Conservation (phyloP, 768 basidiomycete species). For the Sporobolomyces pararoseus region DNA sequence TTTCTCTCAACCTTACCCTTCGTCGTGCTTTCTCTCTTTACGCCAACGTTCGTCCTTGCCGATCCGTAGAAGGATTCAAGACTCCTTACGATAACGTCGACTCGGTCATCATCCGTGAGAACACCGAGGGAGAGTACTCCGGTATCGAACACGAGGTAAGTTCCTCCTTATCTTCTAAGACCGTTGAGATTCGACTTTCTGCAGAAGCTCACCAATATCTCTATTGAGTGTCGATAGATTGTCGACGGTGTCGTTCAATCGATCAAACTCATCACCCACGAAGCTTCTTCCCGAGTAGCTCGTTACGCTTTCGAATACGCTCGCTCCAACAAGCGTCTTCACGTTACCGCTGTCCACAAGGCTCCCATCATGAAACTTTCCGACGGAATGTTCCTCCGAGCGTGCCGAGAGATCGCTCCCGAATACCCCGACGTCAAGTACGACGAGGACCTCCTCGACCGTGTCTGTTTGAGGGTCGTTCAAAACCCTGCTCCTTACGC, state of each 20-base stretch:
- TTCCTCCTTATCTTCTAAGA: conserved; percentile 39
- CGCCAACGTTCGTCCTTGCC: conserved; percentile 96
- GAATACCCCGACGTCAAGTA: conserved; percentile 90
- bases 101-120: conserved; percentile 96
- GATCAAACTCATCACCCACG: conserved; percentile 98
- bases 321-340: conserved; percentile 74
- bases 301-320: conserved; percentile 98
- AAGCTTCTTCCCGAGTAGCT: conserved; percentile 96
- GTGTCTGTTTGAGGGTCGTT: conserved; percentile 90
- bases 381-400: conserved; percentile 98
- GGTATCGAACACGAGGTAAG: conserved; percentile 96
- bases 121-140: conserved; percentile 99
- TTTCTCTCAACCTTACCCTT: conserved; percentile 93
- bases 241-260: conserved; percentile 98
- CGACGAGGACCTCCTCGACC: conserved; percentile 94
- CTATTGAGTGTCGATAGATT: conserved; percentile 55
- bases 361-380: conserved; percentile 99
- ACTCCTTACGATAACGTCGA: conserved; percentile 98
- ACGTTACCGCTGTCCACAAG: conserved; percentile 97
- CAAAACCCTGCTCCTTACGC: conserved; percentile 89
- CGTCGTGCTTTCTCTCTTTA: conserved; percentile 97
- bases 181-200: conserved; percentile 3
- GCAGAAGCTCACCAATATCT: conserved; percentile 12
- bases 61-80: conserved; percentile 92
- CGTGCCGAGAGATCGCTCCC: conserved; percentile 91